Percentiles rank a stretch among this genome's conserved stretches.
These are phyloP conservation scores for Pseudohalonectria lignicola DNA, from an alignment of 2,329 filamentous ascomycete species.

Conservation along the genomic window DNA sequence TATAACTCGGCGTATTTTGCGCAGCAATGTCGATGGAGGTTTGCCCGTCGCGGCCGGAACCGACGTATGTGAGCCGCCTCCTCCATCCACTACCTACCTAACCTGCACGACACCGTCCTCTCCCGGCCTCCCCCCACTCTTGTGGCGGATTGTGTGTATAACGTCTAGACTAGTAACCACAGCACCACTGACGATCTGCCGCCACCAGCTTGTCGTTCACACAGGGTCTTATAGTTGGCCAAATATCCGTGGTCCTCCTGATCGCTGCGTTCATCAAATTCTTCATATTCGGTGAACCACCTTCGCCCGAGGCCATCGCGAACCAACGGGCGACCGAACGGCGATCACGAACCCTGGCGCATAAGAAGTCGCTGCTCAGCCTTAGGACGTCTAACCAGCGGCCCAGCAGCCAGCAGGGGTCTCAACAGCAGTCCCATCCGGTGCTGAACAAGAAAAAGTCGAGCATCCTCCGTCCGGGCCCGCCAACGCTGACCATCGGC, in stretches of 20 bases:
- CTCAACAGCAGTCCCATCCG: constrained; percentile 18
- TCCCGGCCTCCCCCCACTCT: too few species aligned
- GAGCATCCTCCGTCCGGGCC: constrained; percentile 55
- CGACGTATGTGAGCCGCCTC: constrained; percentile 27
- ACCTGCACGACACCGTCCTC: too few species aligned
- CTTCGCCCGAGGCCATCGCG: constrained; percentile 71
- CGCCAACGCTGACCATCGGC: constrained; percentile 73
- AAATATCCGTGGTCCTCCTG: constrained; percentile 82
- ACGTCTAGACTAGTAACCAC: too few species aligned
- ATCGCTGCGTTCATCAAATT: constrained; percentile 97
- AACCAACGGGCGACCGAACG: constrained; percentile 65
- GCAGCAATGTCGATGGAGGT: constrained; percentile 26
- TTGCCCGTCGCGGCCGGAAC: constrained; percentile 30
- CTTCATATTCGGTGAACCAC: constrained; percentile 96
- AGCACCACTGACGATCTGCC: too few species aligned
- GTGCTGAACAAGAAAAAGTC: constrained; percentile 54
- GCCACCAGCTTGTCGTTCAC: constrained; percentile 82
- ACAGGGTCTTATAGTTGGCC: constrained; percentile 84
- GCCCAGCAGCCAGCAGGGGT: constrained; percentile 12
- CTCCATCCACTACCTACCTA: too few species aligned
- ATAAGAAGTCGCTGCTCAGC: constrained; percentile 63
- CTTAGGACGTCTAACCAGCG: constrained; percentile 30
- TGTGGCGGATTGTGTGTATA: too few species aligned
- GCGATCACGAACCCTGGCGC: constrained; percentile 60
- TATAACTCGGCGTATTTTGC: too few species aligned